Base-by-base conservation (phyloP, 805 yeast genomes). In the Zygotorulaspora sp. region DNA sequence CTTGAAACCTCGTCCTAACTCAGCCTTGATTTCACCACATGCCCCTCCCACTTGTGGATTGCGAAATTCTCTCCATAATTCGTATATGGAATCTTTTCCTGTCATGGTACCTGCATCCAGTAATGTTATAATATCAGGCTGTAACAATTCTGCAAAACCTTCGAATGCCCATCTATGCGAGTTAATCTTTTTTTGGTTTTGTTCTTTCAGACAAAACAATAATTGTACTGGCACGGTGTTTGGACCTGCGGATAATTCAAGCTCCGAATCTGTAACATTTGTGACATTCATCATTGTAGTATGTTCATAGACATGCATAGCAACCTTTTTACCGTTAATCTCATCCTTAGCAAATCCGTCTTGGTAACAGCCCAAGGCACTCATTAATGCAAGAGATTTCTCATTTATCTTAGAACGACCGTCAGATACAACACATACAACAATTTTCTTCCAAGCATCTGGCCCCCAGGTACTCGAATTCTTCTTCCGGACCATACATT, bases 111-210 rank as follows among this genome's bases (percentile, higher is more conserved):
- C 98, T 15, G 95, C 96, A 64, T 92, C 97, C 36, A 92, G 67
- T 37, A 90, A 67, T 44, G 86, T 80, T 18, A 92, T 83, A 17
- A 88, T 83, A 35, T 78, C 79, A 3, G 98, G 97, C 36, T 83
- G 72, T 37, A 90, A 65, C 20, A 83, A 70, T 22, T 89, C 84
- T 10, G 88, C 85, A 66, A 90, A 86, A 2, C 95, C 94, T 61
- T 90, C 92, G 63, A 90, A 80, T 20, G 94, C 88, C 98, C 98
- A 90, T 52, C 97, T 74, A 64, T 90, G 98, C 3, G 96, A 87
- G 62, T 90, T 90, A 60, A 90, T 90, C 56, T 90, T 90, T 57
- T 83, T 80, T 49, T 83, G 78, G 61, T 90, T 90, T 55, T 80
- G 78, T 55, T 90, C 97, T 57, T 90, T 90, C 53, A 90, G 66